Conservation (phyloP, 345 rosid genomes). For the Angophora floribunda region DNA sequence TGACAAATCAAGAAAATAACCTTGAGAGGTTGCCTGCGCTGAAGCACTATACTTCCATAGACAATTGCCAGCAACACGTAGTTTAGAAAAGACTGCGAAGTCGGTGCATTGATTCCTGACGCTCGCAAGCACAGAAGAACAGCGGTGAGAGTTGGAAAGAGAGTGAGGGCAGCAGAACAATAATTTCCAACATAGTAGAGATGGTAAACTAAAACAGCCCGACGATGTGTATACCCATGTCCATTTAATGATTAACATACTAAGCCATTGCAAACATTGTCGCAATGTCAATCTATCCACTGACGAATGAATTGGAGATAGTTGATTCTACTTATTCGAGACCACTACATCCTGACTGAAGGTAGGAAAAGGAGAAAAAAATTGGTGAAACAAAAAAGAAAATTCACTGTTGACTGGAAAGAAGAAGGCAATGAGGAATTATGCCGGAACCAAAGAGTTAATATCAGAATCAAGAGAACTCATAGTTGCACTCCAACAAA, state of each 20-base stretch:
- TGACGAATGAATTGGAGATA: not conserved
- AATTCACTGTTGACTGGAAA: not conserved
- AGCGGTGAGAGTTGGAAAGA: not conserved
- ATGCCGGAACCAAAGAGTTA: not conserved
- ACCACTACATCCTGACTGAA: not conserved
- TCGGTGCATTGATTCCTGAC: slow-evolving; percentile 50
- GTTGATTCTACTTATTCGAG: not conserved
- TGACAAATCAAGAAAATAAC: slow-evolving; percentile 9
- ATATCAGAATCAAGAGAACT: not conserved
- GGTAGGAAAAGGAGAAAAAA: not conserved
- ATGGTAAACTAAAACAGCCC: not conserved
- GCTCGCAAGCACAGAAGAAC: not conserved
- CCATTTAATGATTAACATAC: not conserved
- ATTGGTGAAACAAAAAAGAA: not conserved
- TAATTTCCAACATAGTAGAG: not conserved
- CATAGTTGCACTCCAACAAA: not conserved
- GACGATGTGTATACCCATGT: not conserved
- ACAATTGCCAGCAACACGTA: slow-evolving; percentile 33
- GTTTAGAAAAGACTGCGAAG: slow-evolving; percentile 46
- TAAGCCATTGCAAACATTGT: not conserved
- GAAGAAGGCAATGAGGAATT: not conserved
- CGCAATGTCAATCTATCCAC: not conserved
- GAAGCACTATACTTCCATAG: slow-evolving; percentile 44
- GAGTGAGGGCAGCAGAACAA: not conserved
- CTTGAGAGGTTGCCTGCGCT: slow-evolving; percentile 32